Base-by-base conservation (phyloP, 495 filamentous ascomycete species). In the Hypomontagnella monticulosa region DNA sequence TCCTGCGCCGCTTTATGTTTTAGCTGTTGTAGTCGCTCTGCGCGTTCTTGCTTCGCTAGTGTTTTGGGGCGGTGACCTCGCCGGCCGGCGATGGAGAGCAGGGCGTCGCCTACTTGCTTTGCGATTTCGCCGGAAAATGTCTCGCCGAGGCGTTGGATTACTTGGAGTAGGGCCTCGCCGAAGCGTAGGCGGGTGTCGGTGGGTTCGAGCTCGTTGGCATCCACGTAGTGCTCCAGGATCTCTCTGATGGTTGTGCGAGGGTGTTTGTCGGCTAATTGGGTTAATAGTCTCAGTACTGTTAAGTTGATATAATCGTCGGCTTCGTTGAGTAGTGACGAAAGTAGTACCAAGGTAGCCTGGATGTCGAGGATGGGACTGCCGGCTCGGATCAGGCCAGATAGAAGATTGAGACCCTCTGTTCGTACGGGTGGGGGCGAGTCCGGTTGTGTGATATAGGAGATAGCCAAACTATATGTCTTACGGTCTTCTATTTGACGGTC, bases 251-350 rank as follows among this genome's bases (percentile, higher is more conserved):
- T 89, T 0, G 88, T 85, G 34, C 81, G 84, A 1, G 90, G 86
- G 63, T 94, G 91, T 12, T 77, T 76, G 38, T 82, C 78, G 2
- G 89, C 85, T 7, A 94, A 74, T n/a, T 83, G 84, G 0, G 85
- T 84, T 51, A 92, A 85, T 1, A 89, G 78, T 54, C 89, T 88
- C 66, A 93, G 87, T 16, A 85, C 84, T 34, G 86, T 88, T 4
- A 93, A 78, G 63, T 91, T 91, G 54, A 92, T 85, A 71, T 88
- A 94, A 61, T 91, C 89, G 46, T 94, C 91, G 27, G 80, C 79
- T 60, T 91, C 88, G 46, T 83, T 84, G 3, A 93, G 79, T 5
- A 93, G 79, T 0, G 85, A 86, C 1, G 90, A 80, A 5, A 93
- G 80, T 0, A 93, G 82, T 1, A 87, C 82, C 2, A 90, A 72